Evolutionary conservation across 179 eudicot species (phyloP).

Genomic region (Silene coronaria): DNA sequence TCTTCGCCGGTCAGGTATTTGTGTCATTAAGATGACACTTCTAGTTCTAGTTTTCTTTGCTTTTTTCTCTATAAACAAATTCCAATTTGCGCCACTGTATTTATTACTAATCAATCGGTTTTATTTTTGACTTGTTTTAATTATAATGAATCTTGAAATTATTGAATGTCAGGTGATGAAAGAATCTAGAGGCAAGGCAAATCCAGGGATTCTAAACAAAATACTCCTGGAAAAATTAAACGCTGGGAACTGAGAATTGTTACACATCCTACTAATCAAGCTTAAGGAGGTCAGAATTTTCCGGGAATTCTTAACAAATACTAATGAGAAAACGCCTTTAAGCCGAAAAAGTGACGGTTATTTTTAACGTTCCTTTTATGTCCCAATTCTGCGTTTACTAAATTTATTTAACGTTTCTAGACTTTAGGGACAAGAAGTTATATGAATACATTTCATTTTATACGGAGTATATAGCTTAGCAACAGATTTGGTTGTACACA

Average conservation of each 20-base stretch:
- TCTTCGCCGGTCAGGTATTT: constrained; percentile 85
- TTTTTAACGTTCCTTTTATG: not conserved
- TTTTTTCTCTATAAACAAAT: not conserved
- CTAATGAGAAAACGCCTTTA: not conserved
- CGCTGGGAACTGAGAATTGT: constrained; percentile 38
- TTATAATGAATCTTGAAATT: not conserved
- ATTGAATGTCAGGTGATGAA: constrained; percentile 60
- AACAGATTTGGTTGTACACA: not conserved
- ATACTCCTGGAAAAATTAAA: constrained; percentile 69
- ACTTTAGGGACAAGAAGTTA: too few relatives aligned
- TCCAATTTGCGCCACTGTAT: not conserved
- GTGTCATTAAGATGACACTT: not conserved
- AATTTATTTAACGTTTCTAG: too few relatives aligned
- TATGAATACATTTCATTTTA: not conserved
- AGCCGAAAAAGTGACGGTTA: not conserved
- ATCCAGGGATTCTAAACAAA: constrained; percentile 79
- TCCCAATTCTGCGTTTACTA: not conserved
- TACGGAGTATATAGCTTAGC: not conserved
- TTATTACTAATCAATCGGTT: not conserved
- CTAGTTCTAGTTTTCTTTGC: not conserved
- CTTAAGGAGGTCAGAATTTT: not conserved
- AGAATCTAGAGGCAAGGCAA: constrained; percentile 91
- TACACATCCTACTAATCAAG: not conserved
- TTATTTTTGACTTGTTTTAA: too few relatives aligned
- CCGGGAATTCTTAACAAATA: not conserved